Conservation (phyloP, 179 eudicot genomes). For the Beta macrorhiza region DNA sequence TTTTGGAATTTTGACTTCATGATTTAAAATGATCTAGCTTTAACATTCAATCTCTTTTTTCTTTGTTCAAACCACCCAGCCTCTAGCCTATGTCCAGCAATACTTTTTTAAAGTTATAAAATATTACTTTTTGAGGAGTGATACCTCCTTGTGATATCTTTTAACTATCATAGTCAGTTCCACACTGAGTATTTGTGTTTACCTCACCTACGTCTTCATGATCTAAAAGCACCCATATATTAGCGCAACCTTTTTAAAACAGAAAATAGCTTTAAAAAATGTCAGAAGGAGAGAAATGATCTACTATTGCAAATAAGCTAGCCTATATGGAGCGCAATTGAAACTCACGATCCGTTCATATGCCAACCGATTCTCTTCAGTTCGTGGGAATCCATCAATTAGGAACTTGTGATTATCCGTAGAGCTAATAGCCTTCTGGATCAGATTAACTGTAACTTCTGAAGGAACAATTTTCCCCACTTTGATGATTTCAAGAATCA, state of each 20-base stretch:
- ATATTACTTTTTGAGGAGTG: neutral
- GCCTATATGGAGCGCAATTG: conserved; percentile 1
- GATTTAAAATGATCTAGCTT: no score
- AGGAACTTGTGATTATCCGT: conserved; percentile 65
- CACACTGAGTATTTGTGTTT: neutral
- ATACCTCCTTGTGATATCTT: neutral
- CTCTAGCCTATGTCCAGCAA: neutral
- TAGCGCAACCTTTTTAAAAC: neutral
- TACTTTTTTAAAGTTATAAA: neutral
- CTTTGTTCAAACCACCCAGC: neutral
- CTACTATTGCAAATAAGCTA: neutral
- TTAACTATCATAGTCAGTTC: no score
- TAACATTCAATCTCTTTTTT: no score
- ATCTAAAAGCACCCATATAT: neutral
- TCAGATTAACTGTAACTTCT: conserved; percentile 73
- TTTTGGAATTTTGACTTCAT: neutral
- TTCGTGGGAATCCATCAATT: conserved; percentile 94
- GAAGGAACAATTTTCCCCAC: conserved; percentile 92
- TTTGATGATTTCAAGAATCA: conserved; percentile 76
- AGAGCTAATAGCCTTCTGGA: conserved; percentile 62
- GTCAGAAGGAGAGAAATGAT: neutral
- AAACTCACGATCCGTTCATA: conserved; percentile 80
- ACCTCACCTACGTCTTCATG: neutral
- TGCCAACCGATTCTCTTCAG: conserved; percentile 78
- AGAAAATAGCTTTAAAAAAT: no score